Base-by-base conservation (phyloP, 805 yeast species). In the Millerago galiae region DNA sequence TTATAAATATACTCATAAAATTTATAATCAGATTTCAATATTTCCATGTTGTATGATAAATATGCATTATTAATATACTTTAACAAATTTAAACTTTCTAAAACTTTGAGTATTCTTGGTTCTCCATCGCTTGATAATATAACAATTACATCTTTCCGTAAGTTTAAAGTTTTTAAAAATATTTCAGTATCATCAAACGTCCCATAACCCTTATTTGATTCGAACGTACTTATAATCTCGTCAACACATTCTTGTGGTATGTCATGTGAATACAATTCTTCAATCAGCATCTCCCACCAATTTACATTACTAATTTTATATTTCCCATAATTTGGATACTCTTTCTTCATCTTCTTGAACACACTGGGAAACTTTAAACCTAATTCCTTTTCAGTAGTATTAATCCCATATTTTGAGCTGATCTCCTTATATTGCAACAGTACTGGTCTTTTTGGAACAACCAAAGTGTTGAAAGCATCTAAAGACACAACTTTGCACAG, bases 391-490 rank as follows among this genome's bases (percentile, higher is more conserved):
- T 61, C 54, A n/a, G 60, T 54, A 2, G 55, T 53, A 1, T 49
- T 36, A 4, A 77, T 46, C 1, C 79, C 79, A 55, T 69, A 70
- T 35, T 66, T 66, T 7, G 54, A 40, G 0, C 78, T 77, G 5
- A 79, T 69, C 3, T 62, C 56, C 34, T 70, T 63, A 52, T 83
- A 83, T 47, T 74, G 81, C n/a, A 63, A 59, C 33, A 74, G 59
- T 0, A 82, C 72, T 0, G 84, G 75, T 25, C 61, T 61, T 15
- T 64, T 66, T 3, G 89, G 83, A 0, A 74, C 63, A 54, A 79
- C 81, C 8, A 83, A 57, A 0, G 90, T 83, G 34, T 77, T 79
- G 60, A 79, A 83, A 0, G 81, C 84, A 59, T 83, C 91, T 42
- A 82, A 70, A 1, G 88, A 76, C 0, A 83, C 60, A 4, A 80